Evolutionary conservation across 352 stramenopile species (phyloP).

Genomic region (Globisporangium cystogenes): DNA sequence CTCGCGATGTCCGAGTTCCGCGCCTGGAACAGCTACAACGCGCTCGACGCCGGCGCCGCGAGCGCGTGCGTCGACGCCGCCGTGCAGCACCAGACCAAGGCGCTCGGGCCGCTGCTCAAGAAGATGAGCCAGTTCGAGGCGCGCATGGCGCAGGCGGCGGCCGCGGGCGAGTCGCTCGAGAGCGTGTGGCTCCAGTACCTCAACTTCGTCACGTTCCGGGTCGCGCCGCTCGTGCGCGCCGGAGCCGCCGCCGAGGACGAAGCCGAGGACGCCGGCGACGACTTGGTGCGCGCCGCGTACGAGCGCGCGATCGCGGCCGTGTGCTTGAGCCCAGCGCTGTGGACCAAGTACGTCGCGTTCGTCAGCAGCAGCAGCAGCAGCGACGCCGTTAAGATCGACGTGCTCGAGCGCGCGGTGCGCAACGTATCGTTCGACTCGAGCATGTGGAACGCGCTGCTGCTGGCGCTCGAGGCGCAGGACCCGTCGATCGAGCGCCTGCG

Average conservation of each 20-base stretch:
- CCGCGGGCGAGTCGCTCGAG: constrained; percentile 14
- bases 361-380: not conserved
- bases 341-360: constrained; percentile 49
- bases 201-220: constrained; percentile 50
- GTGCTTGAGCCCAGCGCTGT: constrained; percentile 54
- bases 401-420: constrained; percentile 37
- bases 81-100: constrained; percentile 27
- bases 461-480: constrained; percentile 35
- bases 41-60: constrained; percentile 16
- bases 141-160: constrained; percentile 12
- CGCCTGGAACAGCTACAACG: constrained; percentile 66
- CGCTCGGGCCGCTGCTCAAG: constrained; percentile 47
- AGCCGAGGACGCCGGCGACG: constrained; percentile 1
- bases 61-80: constrained; percentile 19
- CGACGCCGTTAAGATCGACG: constrained; percentile 9
- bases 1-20: constrained; percentile 70
- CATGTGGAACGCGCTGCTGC: constrained; percentile 46
- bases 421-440: constrained; percentile 67
- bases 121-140: constrained; percentile 57
- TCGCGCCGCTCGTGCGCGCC: constrained; percentile 28
- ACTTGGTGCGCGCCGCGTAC: constrained; percentile 40
- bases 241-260: not conserved
- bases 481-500: constrained; percentile 14
- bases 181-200: constrained; percentile 54
- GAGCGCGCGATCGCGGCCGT: constrained; percentile 47